Percentiles rank a stretch among this genome's conserved stretches.
Conservation (phyloP, 75 land plant species). For the Adiantum capillusveneris region DNA sequence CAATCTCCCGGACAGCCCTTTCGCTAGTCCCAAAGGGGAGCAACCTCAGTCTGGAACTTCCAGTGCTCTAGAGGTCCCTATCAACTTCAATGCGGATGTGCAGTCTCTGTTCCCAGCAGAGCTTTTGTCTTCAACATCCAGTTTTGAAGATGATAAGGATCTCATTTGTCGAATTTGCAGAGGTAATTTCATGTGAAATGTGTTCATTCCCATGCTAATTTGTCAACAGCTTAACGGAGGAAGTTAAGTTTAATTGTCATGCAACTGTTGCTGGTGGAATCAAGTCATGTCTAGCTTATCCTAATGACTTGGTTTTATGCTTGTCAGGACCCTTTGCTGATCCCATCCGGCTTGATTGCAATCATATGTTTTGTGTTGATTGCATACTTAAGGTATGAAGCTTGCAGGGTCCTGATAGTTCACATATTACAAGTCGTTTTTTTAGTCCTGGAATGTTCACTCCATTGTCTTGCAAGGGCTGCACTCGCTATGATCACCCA, state of each 20-base stretch:
- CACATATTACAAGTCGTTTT: no score
- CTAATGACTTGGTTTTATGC: no score
- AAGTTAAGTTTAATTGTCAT: no score
- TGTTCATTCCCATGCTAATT: no score
- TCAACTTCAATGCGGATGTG: not conserved
- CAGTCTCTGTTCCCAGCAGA: slow-evolving; percentile 1
- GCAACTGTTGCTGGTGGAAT: no score
- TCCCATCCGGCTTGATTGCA: slow-evolving; percentile 17
- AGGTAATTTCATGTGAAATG: not conserved
- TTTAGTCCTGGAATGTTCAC: no score
- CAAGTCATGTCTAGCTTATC: no score
- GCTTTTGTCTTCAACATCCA: not conserved
- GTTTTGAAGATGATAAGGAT: not conserved
- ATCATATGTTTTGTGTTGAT: slow-evolving; percentile 26
- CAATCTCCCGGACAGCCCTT: slow-evolving; percentile 66
- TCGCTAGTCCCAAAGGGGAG: slow-evolving; percentile 39
- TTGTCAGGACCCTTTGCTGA: slow-evolving; percentile 14
- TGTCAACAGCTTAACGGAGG: no score
- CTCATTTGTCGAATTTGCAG: not conserved
- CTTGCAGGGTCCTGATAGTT: no score
- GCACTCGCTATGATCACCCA: no score
- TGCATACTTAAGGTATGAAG: slow-evolving; percentile 25
- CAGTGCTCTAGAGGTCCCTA: not conserved
- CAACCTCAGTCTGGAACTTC: not conserved
- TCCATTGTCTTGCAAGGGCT: no score